Percentiles rank a stretch among this genome's conserved stretches.
Evolutionary conservation across 805 yeast species (phyloP).

Genomic region (Jamesozyma lodderae): DNA sequence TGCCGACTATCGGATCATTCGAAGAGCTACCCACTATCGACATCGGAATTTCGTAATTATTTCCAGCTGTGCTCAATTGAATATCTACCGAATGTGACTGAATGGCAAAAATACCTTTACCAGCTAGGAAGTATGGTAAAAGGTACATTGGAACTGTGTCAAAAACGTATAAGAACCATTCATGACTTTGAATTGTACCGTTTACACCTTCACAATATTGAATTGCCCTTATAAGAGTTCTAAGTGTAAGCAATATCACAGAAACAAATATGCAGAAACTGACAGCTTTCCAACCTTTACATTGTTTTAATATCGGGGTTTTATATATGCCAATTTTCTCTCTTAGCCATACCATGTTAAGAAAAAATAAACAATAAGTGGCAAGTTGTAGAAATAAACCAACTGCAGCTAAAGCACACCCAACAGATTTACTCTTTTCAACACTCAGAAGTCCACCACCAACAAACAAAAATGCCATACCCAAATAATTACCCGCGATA

Average conservation of each 20-base stretch:
- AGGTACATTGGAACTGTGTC: neutral
- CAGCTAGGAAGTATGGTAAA: neutral
- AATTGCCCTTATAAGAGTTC: neutral
- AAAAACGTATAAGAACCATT: neutral
- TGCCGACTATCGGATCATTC: too few relatives aligned
- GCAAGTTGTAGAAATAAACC: neutral
- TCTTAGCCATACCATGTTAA: neutral
- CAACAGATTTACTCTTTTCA: neutral
- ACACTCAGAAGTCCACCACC: neutral
- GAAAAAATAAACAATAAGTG: neutral
- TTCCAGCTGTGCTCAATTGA: too few relatives aligned
- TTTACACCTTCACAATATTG: neutral
- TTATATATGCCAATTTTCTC: neutral
- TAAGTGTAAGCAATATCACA: too few relatives aligned
- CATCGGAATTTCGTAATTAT: too few relatives aligned
- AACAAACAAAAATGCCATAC: too few relatives aligned
- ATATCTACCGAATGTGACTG: too few relatives aligned
- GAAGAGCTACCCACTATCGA: too few relatives aligned
- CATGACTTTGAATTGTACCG: neutral
- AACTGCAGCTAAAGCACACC: neutral
- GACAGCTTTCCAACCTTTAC: too few relatives aligned
- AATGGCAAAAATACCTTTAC: neutral
- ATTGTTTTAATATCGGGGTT: neutral
- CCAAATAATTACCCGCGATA: neutral
- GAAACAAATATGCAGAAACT: neutral